Base-by-base conservation (phyloP, 78 protist species). In the Dictyostelium brefeldianum region DNA sequence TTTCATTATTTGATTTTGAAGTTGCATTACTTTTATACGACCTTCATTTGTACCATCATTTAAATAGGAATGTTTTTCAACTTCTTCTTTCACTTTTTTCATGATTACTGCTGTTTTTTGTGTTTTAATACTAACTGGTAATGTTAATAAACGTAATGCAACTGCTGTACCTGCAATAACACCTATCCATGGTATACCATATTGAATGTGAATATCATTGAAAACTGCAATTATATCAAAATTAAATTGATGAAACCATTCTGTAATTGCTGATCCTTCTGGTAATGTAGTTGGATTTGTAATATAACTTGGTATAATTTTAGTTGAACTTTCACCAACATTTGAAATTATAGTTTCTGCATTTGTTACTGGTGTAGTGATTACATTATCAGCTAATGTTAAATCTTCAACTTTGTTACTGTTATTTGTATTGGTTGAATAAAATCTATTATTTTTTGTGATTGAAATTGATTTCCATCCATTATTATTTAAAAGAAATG, bases 11-110 rank as follows among this genome's bases (percentile, higher is more conserved):
- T 83, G 47, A 0, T 43, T 4, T 53, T 70, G 80, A 11, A 73
- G 62, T 25, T 48, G 12, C 4, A 36, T 9, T 25, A 83, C 2
- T 48, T 56, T 69, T n/a, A 69, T 20, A 36, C 56, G 51, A 41
- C 91, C 91, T 18, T 83, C 81, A 25, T 17, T 27, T 5, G 91
- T 83, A 12, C 91, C 91, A 31, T 83, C 91, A 17, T 83, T 83
- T 5, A 83, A 74, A 18, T 73, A 36, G 0, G 81, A 11, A 5
- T 73, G 15, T 25, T 83, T 83, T 10, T 83, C 91, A 56, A 73
- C 57, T 4, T 83, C 91, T 17, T 73, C 77, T 27, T 41, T 73
- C 0, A 83, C 81, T 53, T n/a, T 7, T 41, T 43, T 22, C 91
- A 83, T 83, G 18, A 17, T 73, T 0, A 27, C 74, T 5, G n/a